Percentiles rank a stretch among this genome's conserved stretches.
Evolutionary conservation across 805 yeast genomes (phyloP).

Genomic region (Lipomyces chichibuensis): DNA sequence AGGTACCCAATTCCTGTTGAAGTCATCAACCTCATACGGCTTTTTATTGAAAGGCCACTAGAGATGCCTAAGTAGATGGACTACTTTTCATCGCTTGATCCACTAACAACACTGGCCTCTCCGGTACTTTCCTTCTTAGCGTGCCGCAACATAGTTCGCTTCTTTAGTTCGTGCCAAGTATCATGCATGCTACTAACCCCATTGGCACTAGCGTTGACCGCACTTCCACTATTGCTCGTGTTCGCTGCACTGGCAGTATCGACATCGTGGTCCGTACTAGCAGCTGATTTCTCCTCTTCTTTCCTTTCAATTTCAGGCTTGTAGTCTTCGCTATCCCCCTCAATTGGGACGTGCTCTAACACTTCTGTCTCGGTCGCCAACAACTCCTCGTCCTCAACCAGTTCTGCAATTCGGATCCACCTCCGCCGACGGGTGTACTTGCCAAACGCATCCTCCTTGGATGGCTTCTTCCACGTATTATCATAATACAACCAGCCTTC

Average conservation of each 20-base stretch:
- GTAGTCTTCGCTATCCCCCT: constrained; percentile 25
- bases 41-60: not conserved
- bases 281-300: not conserved
- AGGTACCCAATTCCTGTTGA: not conserved
- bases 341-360: constrained; percentile 12
- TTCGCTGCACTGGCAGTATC: not conserved
- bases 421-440: constrained; percentile 93
- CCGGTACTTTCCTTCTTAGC: not conserved
- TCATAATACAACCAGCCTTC: constrained; percentile 90
- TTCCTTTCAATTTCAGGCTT: constrained; percentile 22
- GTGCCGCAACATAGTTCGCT: constrained; percentile 29
- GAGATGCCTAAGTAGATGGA: not conserved
- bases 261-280: not conserved
- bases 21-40: no score
- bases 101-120: not conserved
- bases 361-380: constrained; percentile 24
- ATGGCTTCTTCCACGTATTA: constrained; percentile 91
- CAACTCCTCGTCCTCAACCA: constrained; percentile 48
- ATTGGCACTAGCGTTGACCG: not conserved
- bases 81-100: not conserved
- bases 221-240: not conserved
- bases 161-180: constrained; percentile 25
- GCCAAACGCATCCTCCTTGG: constrained; percentile 83
- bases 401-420: constrained; percentile 94
- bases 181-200: constrained; percentile 1